Conservation (phyloP, 192 early-diverging fungal species). For the Linnemannia hyalina region DNA sequence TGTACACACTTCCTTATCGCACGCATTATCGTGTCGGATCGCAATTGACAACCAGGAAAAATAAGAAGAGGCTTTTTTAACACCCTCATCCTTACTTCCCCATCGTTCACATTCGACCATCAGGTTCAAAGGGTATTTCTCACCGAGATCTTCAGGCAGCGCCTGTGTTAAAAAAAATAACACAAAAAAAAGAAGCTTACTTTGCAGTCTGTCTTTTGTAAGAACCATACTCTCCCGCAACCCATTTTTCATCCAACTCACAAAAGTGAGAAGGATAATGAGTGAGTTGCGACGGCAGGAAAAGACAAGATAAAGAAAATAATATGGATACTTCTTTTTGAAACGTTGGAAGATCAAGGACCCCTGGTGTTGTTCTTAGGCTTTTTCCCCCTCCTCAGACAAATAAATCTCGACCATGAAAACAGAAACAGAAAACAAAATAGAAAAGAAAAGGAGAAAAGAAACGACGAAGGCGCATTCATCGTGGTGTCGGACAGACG, state of each 20-base stretch:
- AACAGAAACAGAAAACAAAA: background rate
- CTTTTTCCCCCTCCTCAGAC: conserved; percentile 12
- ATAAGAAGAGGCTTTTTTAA: background rate
- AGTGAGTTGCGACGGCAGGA: conserved; percentile 3
- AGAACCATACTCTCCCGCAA: conserved; percentile 1
- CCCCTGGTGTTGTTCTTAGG: conserved; percentile 59
- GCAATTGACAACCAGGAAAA: conserved; percentile 9
- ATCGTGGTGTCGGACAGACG: conserved; percentile 2
- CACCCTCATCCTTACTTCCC: background rate
- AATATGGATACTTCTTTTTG: background rate
- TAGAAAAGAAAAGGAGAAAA: background rate
- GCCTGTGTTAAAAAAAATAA: background rate
- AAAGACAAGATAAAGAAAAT: conserved; percentile 23
- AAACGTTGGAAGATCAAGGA: conserved; percentile 56
- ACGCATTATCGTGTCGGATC: conserved; percentile 59
- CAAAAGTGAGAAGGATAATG: background rate
- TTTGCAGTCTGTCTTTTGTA: conserved; percentile 9
- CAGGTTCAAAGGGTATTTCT: conserved; percentile 62
- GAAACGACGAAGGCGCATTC: conserved; percentile 4
- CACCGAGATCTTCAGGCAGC: conserved; percentile 54
- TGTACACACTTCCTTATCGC: conserved; percentile 53
- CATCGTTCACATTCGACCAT: conserved; percentile 23
- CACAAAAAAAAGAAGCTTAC: background rate
- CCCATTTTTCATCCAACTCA: background rate
- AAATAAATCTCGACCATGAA: conserved; percentile 11